Base-by-base conservation (phyloP, 257 asterid species). In the Solanum sitiens region DNA sequence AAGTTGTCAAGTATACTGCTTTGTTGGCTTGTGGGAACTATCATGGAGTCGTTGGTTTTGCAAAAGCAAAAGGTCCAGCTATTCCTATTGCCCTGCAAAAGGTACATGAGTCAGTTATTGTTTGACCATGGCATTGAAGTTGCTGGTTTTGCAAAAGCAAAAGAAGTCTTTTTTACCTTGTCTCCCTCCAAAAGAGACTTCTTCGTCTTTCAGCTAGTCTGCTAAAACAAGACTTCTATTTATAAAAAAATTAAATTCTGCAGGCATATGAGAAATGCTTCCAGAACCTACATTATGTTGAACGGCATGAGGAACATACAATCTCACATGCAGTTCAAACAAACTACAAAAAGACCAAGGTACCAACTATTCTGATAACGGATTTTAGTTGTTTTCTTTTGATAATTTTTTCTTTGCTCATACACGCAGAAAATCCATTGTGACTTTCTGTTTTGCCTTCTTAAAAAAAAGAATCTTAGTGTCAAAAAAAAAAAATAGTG, bases 251-350 rank as follows among this genome's bases (percentile, higher is more conserved):
- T 11, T 80, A 53, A 16, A 80, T 90, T 88, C 67, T 88, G 67
- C 84, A 96, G 99, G 99, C 99, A 87, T 89, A 92, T 89, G 98
- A 94, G 93, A 95, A 95, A 91, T 95, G 98, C 92, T 97, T 95
- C 89, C 98, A 97, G 92, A 95, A 97, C 92, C 98, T 97, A 83
- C 99, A 97, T 90, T 94, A 91, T 65, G 87, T 97, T 35, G 98
- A 97, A 79, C 94, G 96, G 74, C 98, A 97, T 27, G 98, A 97
- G 93, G 96, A 92, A 56, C 99, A 97, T 90, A 97, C 99, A 87
- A 95, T 97, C 87, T 98, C 99, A 8, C 98, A 97, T 92, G 98
- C 98, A 79, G 92, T 96, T 90, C 98, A 94, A 93, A 94, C 98
- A 89, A 87, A 94, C 12, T 95, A 93, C 85, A 97, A 97, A 90